phyloP scores from a whole-genome alignment of 2,329 filamentous ascomycete species.

The Calonectria pseudoreteaudii region DNA sequence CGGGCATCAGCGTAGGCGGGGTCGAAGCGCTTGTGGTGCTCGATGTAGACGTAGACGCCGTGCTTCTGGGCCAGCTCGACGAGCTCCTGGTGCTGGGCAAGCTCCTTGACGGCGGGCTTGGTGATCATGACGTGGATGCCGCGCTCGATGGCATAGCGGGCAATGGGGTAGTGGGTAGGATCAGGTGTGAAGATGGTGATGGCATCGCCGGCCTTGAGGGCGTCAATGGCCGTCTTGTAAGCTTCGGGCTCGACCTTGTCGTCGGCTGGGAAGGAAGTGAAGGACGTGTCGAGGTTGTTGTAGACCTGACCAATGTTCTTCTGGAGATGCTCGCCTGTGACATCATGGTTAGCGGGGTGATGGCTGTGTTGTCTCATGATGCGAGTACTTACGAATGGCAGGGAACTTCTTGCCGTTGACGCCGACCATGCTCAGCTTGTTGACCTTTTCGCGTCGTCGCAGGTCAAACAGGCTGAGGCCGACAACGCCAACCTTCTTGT shows the following conservation, averaged over 20 bases:
- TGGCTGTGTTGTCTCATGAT: neutral
- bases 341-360: conserved; percentile 21
- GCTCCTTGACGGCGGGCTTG: conserved; percentile 90
- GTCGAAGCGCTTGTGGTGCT: conserved; percentile 97
- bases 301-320: conserved; percentile 91
- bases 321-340: conserved; percentile 79
- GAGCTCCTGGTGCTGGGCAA: conserved; percentile 82
- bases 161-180: conserved; percentile 92
- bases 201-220: conserved; percentile 82
- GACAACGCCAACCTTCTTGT: conserved; percentile 97
- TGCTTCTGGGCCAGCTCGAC: conserved; percentile 77
- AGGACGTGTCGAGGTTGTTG: conserved; percentile 89
- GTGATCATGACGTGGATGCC: conserved; percentile 93
- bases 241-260: conserved; percentile 80
- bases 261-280: conserved; percentile 84
- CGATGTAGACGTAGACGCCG: conserved; percentile 90
- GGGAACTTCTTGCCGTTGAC: conserved; percentile 91
- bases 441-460: conserved; percentile 88
- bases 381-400: conserved; percentile 77
- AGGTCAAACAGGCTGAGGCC: conserved; percentile 91
- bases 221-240: conserved; percentile 91
- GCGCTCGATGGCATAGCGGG: conserved; percentile 89
- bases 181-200: conserved; percentile 98
- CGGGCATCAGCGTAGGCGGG: conserved; percentile 91
- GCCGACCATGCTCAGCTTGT: conserved; percentile 87